Conservation (phyloP, 139 green algal genomes). For the Helicosporidium sp. region DNA sequence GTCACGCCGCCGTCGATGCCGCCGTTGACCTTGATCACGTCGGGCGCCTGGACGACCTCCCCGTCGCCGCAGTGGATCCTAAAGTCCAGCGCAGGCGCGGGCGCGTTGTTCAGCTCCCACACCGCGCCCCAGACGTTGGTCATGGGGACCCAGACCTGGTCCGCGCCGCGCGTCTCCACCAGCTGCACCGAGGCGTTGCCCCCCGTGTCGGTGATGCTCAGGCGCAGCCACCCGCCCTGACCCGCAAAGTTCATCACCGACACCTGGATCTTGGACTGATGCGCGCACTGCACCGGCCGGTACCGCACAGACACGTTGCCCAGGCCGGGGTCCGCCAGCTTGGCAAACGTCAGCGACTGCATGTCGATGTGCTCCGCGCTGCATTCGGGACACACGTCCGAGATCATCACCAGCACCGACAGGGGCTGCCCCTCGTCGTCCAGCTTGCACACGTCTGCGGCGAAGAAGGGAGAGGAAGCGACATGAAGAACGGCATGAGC, state of each 20-base stretch:
- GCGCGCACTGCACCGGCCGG: conserved; percentile 20
- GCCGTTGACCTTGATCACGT: conserved; percentile 12
- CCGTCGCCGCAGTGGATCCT: conserved; percentile 10
- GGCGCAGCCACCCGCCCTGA: conserved; percentile 18
- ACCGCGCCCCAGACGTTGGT: conserved; percentile 21
- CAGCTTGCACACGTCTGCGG: conserved; percentile 8
- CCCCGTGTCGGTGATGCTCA: conserved; percentile 12
- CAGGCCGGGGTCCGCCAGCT: conserved; percentile 13
- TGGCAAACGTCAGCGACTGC: conserved; percentile 25
- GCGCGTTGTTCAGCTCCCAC: conserved; percentile 19
- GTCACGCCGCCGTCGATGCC: conserved; percentile 5
- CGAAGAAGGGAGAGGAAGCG: too few relatives aligned
- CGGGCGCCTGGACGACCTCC: conserved; percentile 10
- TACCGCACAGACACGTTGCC: conserved; percentile 12
- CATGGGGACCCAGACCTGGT: conserved; percentile 14
- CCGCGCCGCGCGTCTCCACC: conserved; percentile 13
- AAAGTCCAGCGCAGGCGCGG: conserved; percentile 8
- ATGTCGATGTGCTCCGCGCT: conserved; percentile 25
- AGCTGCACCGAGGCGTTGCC: conserved; percentile 12
- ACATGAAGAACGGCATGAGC: too few relatives aligned
- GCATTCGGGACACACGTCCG: conserved; percentile 29
- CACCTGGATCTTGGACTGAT: conserved; percentile 12
- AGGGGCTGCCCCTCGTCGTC: conserved; percentile 6
- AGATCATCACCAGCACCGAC: conserved; percentile 18
- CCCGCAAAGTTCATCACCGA: conserved; percentile 16